Percentiles rank a stretch among this genome's conserved stretches.
These are phyloP conservation scores for Hypoxylon sp. DNA, from an alignment of 2,329 filamentous ascomycete genomes.

Conservation along the genomic window DNA sequence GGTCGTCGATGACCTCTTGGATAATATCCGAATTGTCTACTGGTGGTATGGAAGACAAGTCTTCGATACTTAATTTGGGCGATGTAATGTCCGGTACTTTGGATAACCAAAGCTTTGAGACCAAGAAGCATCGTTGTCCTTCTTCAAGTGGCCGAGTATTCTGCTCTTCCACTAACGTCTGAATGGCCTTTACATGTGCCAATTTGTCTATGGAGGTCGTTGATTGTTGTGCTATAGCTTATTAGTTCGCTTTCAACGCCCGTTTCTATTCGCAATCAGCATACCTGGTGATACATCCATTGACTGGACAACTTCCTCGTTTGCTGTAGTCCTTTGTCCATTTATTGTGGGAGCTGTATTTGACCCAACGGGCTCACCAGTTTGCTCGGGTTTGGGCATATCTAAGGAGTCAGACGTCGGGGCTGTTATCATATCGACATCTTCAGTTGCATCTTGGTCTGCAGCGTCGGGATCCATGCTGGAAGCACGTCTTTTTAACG, in stretches of 20 bases:
- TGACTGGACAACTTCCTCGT: slow-evolving; percentile 14
- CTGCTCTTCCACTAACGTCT: slow-evolving; percentile 70
- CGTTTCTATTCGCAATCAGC: neutral
- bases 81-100: slow-evolving; percentile 77
- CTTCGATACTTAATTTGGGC: slow-evolving; percentile 69
- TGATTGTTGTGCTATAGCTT: slow-evolving; percentile 42
- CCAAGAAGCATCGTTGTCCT: slow-evolving; percentile 81
- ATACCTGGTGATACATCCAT: slow-evolving; percentile 37
- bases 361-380: neutral
- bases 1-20: slow-evolving; percentile 69
- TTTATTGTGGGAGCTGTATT: slow-evolving; percentile 10
- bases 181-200: slow-evolving; percentile 82
- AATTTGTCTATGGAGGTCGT: slow-evolving; percentile 64
- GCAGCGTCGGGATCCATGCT: slow-evolving; percentile 69
- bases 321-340: slow-evolving; percentile 7
- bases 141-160: slow-evolving; percentile 72
- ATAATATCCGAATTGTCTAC: slow-evolving; percentile 91
- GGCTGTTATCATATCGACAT: slow-evolving; percentile 63
- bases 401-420: slow-evolving; percentile 46
- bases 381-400: slow-evolving; percentile 21
- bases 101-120: slow-evolving; percentile 85
- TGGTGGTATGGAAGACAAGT: slow-evolving; percentile 76
- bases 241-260: slow-evolving; percentile 24
- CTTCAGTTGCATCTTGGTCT: slow-evolving; percentile 59
- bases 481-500: slow-evolving; percentile 74